Conservation (phyloP, 2,329 filamentous ascomycete species). For the Westerdykella sp. region DNA sequence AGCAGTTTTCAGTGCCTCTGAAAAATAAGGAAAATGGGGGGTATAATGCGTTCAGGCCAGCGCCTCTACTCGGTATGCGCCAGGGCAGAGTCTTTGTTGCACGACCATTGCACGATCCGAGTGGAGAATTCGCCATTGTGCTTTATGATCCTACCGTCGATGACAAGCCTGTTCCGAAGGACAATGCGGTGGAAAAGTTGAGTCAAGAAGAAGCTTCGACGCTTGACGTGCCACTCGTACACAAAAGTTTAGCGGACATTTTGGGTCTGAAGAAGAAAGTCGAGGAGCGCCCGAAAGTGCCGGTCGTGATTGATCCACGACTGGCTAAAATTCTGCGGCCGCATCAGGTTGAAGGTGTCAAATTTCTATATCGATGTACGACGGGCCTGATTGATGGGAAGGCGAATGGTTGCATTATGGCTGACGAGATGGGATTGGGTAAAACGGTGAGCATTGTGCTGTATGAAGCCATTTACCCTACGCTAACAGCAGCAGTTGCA, state of each 20-base stretch:
- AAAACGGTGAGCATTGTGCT: conserved; percentile 58
- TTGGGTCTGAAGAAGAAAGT: conserved; percentile 88
- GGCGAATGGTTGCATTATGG: conserved; percentile 98
- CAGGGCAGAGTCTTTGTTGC: conserved; percentile 79
- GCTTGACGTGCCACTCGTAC: conserved; percentile 69
- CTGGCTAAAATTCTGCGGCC: conserved; percentile 85
- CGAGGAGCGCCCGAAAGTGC: conserved; percentile 76
- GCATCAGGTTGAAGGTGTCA: conserved; percentile 96
- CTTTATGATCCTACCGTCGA: conserved; percentile 92
- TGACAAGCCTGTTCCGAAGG: conserved; percentile 58
- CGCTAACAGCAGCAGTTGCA: conserved; percentile 52
- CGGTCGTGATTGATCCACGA: conserved; percentile 90
- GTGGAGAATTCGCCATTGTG: conserved; percentile 93
- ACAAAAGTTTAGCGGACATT: conserved; percentile 94
- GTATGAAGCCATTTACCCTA: background rate
- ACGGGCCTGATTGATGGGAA: conserved; percentile 93
- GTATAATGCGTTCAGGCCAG: conserved; percentile 74
- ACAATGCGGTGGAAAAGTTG: conserved; percentile 44
- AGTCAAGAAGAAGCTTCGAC: conserved; percentile 48
- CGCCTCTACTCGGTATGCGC: conserved; percentile 80
- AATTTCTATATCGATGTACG: conserved; percentile 91
- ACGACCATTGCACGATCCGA: conserved; percentile 87
- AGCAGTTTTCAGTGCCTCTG: conserved; percentile 76
- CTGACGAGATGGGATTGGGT: conserved; percentile 96
- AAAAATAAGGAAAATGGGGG: conserved; percentile 67